phyloP scores from a whole-genome alignment of 2,329 filamentous ascomycete genomes.

The Colletotrichum euphorbiae region DNA sequence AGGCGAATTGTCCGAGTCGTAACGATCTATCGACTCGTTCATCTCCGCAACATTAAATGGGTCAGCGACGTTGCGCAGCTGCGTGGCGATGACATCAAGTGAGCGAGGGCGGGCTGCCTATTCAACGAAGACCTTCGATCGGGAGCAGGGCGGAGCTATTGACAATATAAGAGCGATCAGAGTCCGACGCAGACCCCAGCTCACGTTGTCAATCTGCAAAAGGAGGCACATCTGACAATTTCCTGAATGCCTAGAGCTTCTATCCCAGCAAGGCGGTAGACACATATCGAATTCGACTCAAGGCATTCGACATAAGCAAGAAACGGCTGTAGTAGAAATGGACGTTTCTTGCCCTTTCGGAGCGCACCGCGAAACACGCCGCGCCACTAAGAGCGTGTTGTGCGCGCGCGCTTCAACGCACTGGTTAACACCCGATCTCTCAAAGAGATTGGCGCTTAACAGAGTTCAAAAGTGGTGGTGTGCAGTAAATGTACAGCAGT shows the following conservation, averaged over 20 bases:
- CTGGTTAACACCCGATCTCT: conserved; percentile 25
- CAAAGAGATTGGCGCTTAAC: not conserved
- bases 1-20: conserved; percentile 46
- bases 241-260: conserved; percentile 6
- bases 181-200: not conserved
- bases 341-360: not conserved
- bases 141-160: not conserved
- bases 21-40: conserved; percentile 37
- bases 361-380: conserved; percentile 3
- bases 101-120: not conserved
- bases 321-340: not conserved
- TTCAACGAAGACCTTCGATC: conserved; percentile 14
- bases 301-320: no score
- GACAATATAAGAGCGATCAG: conserved; percentile 1
- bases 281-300: conserved; percentile 15
- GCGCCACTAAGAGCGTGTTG: not conserved
- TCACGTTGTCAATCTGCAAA: not conserved
- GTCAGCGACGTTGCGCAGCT: conserved; percentile 26
- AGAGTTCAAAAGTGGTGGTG: conserved; percentile 18
- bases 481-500: not conserved
- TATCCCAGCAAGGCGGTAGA: not conserved
- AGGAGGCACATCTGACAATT: not conserved
- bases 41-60: conserved; percentile 38
- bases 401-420: not conserved
- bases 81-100: conserved; percentile 15